Base-by-base conservation (phyloP, 495 filamentous ascomycete genomes). In the Annulohypoxylon bovei region DNA sequence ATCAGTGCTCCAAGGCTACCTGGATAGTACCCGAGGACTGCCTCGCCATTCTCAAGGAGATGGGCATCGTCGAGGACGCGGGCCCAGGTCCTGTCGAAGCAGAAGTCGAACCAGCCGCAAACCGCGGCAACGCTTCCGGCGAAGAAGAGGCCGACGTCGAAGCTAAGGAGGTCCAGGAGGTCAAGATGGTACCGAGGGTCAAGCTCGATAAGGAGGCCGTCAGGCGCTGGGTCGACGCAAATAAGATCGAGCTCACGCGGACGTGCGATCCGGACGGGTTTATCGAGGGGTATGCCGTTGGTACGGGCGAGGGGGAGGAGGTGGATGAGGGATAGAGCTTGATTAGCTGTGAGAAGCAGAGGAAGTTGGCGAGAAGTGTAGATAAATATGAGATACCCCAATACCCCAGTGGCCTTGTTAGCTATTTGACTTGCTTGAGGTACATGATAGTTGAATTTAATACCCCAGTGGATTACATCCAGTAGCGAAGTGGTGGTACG, bases 1-100 rank as follows among this genome's bases (percentile, higher is more conserved):
- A 80, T 1, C 75, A 81, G 22, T 82, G 82, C 72, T 83, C 80
- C 66, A 71, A 74, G 53, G 88, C 85, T 22, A 96, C 92, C 3
- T 95, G 91, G 79, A 93, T 98, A 76, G 79, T 88, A 57, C 86
- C 87, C 3, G 94, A 97, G 49, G 94, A 98, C 78, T 90, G 94
- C 28, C 85, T 96, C 39, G 84, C 82, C n/a, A 87, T 93, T 25
- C 81, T 96, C 32, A 88, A 90, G 63, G 89, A 91, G 30, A 92
- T 96, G 91, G 89, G 86, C 6, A 84, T 94, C 32, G 81, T 90
- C 33, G 90, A 92, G 65, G 82, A 87, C n/a, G 85, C 83, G 3
- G 84, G 76, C 0, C 80, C 74, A 8, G 81, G 81, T 0, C 80
- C 81, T 0, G 81, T 84, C 47, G 83, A 80, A 62, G 65, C 52